Percentiles rank a stretch among this genome's conserved stretches.
phyloP scores from a whole-genome alignment of 441 rosid species.

The Hypseocharis bilobata region DNA sequence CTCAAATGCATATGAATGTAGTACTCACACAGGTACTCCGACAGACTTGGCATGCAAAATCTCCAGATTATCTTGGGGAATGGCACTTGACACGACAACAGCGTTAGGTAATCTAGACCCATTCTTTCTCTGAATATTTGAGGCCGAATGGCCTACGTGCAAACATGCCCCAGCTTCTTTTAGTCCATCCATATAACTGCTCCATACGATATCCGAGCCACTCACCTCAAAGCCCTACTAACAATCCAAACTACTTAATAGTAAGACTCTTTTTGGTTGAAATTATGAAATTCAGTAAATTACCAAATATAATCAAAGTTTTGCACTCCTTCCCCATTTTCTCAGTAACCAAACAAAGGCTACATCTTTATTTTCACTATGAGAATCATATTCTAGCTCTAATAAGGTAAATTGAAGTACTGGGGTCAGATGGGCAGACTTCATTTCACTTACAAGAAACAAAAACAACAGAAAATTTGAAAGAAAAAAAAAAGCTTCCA shows the following conservation, averaged over 20 bases:
- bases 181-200: conserved; percentile 24
- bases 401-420: not conserved
- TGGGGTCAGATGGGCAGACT: not conserved
- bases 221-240: conserved; percentile 31
- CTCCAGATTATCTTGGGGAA: conserved; percentile 26
- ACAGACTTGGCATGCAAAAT: conserved; percentile 21
- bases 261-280: not conserved
- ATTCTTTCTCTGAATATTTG: conserved; percentile 18
- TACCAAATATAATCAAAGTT: no score
- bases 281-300: no score
- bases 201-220: conserved; percentile 28
- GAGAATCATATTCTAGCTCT: no score
- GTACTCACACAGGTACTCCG: conserved; percentile 28
- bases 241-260: not conserved
- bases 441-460: not conserved
- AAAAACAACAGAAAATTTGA: not conserved
- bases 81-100: conserved; percentile 31
- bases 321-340: no score
- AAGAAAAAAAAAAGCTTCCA: not conserved
- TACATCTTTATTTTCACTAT: no score
- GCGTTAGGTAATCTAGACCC: conserved; percentile 24
- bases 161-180: conserved; percentile 22
- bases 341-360: no score
- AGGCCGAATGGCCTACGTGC: conserved; percentile 23
- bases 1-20: not conserved